phyloP scores from a whole-genome alignment of 2,329 filamentous ascomycete species.

The Trichophyton rubrum region DNA sequence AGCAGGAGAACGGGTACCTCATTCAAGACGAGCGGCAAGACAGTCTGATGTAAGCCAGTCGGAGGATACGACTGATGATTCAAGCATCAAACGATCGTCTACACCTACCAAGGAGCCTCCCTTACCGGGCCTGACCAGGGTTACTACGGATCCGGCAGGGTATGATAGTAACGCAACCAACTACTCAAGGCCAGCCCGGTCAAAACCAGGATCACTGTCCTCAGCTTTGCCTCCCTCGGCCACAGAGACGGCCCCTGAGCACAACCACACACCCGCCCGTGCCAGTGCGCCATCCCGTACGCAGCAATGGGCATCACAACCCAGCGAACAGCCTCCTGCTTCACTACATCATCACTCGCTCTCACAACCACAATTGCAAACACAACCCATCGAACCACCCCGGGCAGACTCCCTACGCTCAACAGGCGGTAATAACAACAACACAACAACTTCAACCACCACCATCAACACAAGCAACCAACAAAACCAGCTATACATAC shows the following conservation, averaged over 20 bases:
- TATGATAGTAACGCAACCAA: slow-evolving; percentile 31
- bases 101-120: slow-evolving; percentile 25
- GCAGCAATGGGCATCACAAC: slow-evolving; percentile 44
- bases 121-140: slow-evolving; percentile 24
- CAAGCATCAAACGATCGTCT: slow-evolving; percentile 22
- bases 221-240: slow-evolving; percentile 10
- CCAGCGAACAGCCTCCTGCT: slow-evolving; percentile 29
- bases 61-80: slow-evolving; percentile 32
- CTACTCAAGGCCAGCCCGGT: slow-evolving; percentile 27
- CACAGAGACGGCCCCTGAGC: slow-evolving; percentile 4
- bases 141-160: slow-evolving; percentile 27
- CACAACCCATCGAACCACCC: background rate
- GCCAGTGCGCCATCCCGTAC: slow-evolving; percentile 27
- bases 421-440: background rate
- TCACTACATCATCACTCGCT: slow-evolving; percentile 7
- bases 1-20: slow-evolving; percentile 60
- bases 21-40: slow-evolving; percentile 59
- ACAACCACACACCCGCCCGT: slow-evolving; percentile 18
- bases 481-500: slow-evolving; percentile 26
- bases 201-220: slow-evolving; percentile 14
- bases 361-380: slow-evolving; percentile 13
- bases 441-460: too few relatives aligned
- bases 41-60: slow-evolving; percentile 27
- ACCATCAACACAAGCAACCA: too few relatives aligned
- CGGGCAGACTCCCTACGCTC: background rate